Conservation (phyloP, 2,329 filamentous ascomycete genomes). For the Aureobasidium leucospermi region DNA sequence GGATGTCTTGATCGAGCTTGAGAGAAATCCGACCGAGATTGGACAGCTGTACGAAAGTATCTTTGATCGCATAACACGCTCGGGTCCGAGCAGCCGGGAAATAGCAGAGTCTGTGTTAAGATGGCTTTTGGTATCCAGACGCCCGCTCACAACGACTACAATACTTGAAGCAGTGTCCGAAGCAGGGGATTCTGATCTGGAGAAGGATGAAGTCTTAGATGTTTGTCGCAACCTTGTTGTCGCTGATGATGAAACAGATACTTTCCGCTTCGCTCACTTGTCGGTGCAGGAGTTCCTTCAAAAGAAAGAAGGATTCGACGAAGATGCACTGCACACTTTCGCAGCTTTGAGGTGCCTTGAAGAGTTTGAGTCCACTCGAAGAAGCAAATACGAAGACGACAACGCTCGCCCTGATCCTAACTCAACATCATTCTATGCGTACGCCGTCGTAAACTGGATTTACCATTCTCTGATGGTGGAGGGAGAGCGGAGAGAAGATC, state of each 20-base stretch:
- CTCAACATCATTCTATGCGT: background rate
- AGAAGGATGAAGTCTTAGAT: background rate
- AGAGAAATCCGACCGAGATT: background rate
- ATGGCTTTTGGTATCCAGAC: background rate
- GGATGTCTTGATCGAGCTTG: background rate
- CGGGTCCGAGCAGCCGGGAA: background rate
- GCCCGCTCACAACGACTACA: background rate
- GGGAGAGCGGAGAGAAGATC: background rate
- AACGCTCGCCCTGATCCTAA: background rate
- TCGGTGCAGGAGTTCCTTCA: background rate
- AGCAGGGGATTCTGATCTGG: background rate
- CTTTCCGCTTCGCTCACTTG: background rate
- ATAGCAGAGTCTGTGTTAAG: background rate
- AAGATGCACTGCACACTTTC: background rate
- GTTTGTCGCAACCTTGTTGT: background rate
- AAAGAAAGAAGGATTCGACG: background rate
- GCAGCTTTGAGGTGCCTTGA: background rate
- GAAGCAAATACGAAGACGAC: background rate
- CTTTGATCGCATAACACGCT: background rate
- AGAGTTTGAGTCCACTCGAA: background rate
- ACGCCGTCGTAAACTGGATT: background rate
- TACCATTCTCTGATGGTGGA: background rate
- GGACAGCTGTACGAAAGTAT: background rate
- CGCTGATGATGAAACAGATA: background rate
- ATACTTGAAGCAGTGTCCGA: background rate